Base-by-base conservation (phyloP, 805 yeast genomes). In the Metschnikowia continentalis region DNA sequence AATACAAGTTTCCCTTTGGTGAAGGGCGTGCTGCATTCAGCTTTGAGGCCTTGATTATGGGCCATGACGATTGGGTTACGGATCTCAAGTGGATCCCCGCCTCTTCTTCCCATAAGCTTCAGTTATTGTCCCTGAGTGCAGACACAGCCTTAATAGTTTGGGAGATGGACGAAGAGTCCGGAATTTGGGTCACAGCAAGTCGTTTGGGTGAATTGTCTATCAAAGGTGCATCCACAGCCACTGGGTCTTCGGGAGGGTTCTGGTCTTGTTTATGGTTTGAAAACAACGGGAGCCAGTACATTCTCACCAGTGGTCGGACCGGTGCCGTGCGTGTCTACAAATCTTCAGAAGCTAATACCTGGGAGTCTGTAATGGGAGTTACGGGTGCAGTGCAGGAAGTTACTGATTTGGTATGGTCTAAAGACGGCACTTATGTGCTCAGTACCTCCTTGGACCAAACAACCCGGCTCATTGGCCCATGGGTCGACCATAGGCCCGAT, bases 51-150 rank as follows among this genome's bases (percentile, higher is more conserved):
- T 79, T 94, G 53, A 82, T 94, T 23, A 85, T 94, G 86, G 99
- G 99, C 6, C 99, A 94, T 68, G 99, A 94, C 65, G 99, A 94
- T 66, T 94, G 99, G 99, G 84, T 95, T 23, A 82, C 92, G 2
- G 82, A 89, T 8, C 72, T 94, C 43, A 73, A 77, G 49, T 94
- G 99, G 98, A 88, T 86, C 62, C 84, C 88, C 3, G 50, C 60
- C 0, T 48, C 56, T 33, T 32, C 47, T 5, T 33, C 30, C 6
- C 15, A 35, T 32, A 76, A 79, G 48, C 61, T 81, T 33, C 80
- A 79, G 55, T 72, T 94, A 32, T 68, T 94, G 37, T 89, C 97
- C 0, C 83, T 96, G 0, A 88, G 96, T 41, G 92, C 97, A 0
- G 99, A 95, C 65, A 86, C 97, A 0, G 88, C 96, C 0, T 72